Evolutionary conservation across 495 filamentous ascomycete genomes (phyloP).

Genomic region (Aspergillus hancockii): DNA sequence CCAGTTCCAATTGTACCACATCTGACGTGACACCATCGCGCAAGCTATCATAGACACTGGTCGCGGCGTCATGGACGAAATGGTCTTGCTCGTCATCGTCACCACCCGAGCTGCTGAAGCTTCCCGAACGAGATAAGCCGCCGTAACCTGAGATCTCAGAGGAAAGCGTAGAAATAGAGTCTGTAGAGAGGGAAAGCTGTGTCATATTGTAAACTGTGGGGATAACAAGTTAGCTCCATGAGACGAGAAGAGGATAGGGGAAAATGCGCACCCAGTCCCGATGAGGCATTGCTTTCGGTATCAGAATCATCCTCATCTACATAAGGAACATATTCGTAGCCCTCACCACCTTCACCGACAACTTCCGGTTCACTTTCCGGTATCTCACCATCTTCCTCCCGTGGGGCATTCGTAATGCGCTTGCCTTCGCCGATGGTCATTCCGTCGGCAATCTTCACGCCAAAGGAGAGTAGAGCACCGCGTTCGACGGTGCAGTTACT

Average conservation of each 20-base stretch:
- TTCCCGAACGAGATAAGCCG: conserved; percentile 46
- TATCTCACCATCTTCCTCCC: conserved; percentile 43
- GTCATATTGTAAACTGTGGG: conserved; percentile 67
- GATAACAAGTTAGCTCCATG: conserved; percentile 18
- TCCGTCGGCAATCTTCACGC: conserved; percentile 67
- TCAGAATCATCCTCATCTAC: conserved; percentile 55
- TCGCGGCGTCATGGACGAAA: conserved; percentile 87
- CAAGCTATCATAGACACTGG: conserved; percentile 80
- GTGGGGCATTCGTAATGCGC: conserved; percentile 57
- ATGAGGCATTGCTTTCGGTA: conserved; percentile 46
- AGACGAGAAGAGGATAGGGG: conserved; percentile 33
- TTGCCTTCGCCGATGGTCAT: conserved; percentile 51
- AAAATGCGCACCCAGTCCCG: conserved; percentile 50
- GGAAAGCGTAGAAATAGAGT: conserved; percentile 76
- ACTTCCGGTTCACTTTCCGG: conserved; percentile 51
- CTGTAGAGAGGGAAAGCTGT: conserved; percentile 66
- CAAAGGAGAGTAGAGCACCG: conserved; percentile 78
- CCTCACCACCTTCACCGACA: conserved; percentile 47
- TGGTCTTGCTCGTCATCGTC: conserved; percentile 61
- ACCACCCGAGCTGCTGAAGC: conserved; percentile 56
- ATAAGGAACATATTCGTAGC: conserved; percentile 50
- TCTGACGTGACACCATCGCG: conserved; percentile 74
- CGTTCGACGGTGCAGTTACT: conserved; percentile 64
- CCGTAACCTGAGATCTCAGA: conserved; percentile 47
- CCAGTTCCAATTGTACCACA: conserved; percentile 86